A percentile compares a stretch with the other conserved stretches of the same genome.
These are phyloP conservation scores for Achlya hypogyna DNA, from an alignment of 352 stramenopile species.

Conservation along the genomic window DNA sequence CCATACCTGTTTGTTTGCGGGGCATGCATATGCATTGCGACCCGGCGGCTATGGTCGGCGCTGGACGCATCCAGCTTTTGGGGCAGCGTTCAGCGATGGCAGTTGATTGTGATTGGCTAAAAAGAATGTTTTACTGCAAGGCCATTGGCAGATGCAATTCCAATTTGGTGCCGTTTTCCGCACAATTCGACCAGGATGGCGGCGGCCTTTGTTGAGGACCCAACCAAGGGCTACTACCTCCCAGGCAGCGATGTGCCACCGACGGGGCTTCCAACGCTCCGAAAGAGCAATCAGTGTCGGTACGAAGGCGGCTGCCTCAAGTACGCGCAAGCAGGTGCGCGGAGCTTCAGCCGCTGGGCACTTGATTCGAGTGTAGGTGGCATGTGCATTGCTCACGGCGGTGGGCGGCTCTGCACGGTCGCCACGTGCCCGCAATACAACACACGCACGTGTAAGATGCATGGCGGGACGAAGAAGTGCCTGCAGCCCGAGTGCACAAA, in stretches of 20 bases:
- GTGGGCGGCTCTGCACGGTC: constrained; percentile 67
- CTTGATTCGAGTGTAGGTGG: constrained; percentile 44
- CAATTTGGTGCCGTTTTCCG: neutral
- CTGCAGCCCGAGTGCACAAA: constrained; percentile 20
- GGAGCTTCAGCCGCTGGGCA: neutral
- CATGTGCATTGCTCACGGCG: constrained; percentile 75
- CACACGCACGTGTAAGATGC: constrained; percentile 15
- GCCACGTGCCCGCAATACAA: constrained; percentile 27
- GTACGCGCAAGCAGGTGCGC: constrained; percentile 38
- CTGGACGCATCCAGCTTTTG: too few relatives aligned
- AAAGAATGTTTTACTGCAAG: too few relatives aligned
- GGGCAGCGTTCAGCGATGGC: too few relatives aligned
- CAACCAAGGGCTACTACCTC: neutral
- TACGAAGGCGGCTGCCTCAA: constrained; percentile 32
- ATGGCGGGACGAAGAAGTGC: constrained; percentile 19
- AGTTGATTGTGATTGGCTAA: neutral
- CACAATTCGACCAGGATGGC: neutral
- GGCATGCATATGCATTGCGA: too few relatives aligned
- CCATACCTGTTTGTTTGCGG: too few relatives aligned
- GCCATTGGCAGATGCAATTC: too few relatives aligned
- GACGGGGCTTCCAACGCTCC: neutral
- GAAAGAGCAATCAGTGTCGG: neutral
- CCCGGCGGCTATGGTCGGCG: too few relatives aligned
- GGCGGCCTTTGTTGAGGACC: neutral
- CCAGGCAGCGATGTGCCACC: neutral